Percentiles rank a stretch among this genome's conserved stretches.
These are phyloP conservation scores for Phytophthora cactorum DNA, from an alignment of 352 stramenopile genomes.

Conservation along the genomic window DNA sequence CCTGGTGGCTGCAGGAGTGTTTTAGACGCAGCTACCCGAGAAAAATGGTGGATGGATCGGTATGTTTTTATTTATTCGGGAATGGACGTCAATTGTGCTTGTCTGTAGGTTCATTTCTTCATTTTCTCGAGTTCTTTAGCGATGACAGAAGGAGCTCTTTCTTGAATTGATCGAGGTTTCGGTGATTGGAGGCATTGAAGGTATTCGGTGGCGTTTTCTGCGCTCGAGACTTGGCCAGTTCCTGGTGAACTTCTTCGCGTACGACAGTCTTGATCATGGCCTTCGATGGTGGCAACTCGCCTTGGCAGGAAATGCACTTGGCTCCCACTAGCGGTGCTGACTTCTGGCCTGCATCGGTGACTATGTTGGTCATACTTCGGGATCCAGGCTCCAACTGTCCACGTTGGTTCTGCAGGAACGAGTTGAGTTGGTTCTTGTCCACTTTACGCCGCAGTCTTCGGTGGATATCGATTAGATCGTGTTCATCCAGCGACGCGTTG, in stretches of 20 bases:
- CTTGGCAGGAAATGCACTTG: slow-evolving; percentile 79
- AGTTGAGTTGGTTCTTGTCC: slow-evolving; percentile 65
- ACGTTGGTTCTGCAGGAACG: slow-evolving; percentile 55
- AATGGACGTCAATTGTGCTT: slow-evolving; percentile 33
- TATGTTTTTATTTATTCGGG: slow-evolving; percentile 45
- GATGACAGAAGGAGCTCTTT: slow-evolving; percentile 59
- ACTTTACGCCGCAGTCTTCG: slow-evolving; percentile 60
- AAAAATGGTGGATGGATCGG: not conserved
- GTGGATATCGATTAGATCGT: slow-evolving; percentile 70
- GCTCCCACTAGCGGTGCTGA: slow-evolving; percentile 45
- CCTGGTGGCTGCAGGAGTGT: slow-evolving; percentile 72
- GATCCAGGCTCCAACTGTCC: slow-evolving; percentile 15
- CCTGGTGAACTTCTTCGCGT: slow-evolving; percentile 64
- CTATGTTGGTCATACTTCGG: slow-evolving; percentile 21
- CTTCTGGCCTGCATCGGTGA: slow-evolving; percentile 15
- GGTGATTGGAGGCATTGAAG: slow-evolving; percentile 68
- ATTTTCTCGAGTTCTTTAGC: slow-evolving; percentile 34
- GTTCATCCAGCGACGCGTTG: slow-evolving; percentile 65
- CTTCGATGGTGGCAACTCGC: slow-evolving; percentile 64
- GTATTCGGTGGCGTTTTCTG: slow-evolving; percentile 31
- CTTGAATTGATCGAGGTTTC: slow-evolving; percentile 75
- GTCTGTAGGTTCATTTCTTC: slow-evolving; percentile 13
- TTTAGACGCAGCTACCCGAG: slow-evolving; percentile 24
- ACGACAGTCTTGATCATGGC: slow-evolving; percentile 66
- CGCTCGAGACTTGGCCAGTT: slow-evolving; percentile 60